These are phyloP conservation scores for Ailanthus altissimus DNA, from an alignment of 345 rosid genomes.

Conservation along the genomic window DNA sequence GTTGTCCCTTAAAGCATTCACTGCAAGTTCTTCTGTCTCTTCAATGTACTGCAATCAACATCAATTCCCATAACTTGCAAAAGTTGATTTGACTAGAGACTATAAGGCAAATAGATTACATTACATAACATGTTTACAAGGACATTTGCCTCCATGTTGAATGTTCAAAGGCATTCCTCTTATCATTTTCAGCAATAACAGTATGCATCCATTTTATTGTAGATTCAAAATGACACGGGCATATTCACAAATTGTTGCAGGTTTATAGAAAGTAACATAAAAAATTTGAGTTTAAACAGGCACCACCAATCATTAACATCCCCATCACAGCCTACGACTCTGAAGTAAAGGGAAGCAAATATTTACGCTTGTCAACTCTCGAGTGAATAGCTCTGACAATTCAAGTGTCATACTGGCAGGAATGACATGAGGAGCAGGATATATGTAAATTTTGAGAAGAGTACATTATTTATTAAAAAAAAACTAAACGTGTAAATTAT, in stretches of 20 bases:
- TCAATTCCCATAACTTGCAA: conserved; percentile 14
- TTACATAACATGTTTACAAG: not conserved
- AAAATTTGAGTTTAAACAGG: not conserved
- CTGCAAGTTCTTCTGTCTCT: conserved; percentile 92
- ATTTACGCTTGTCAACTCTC: conserved; percentile 85
- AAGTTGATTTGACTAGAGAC: not conserved
- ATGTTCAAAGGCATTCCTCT: not conserved
- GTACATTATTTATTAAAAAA: too few relatives aligned
- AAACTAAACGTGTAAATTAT: too few relatives aligned
- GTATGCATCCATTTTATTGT: not conserved
- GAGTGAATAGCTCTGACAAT: conserved; percentile 88
- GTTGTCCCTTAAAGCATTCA: conserved; percentile 73
- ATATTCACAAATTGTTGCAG: not conserved
- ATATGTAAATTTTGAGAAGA: too few relatives aligned
- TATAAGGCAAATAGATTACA: not conserved
- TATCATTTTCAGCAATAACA: not conserved
- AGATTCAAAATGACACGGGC: not conserved
- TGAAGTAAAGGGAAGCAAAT: conserved; percentile 20
- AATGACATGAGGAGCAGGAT: conserved; percentile 75
- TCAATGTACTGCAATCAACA: conserved; percentile 74
- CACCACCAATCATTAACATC: not conserved
- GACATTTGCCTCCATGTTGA: too few relatives aligned
- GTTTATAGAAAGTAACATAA: not conserved
- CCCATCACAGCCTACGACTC: not conserved
- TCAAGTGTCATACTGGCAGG: conserved; percentile 87